phyloP scores from a whole-genome alignment of 495 filamentous ascomycete genomes.

The Pyronema omphalodes region DNA sequence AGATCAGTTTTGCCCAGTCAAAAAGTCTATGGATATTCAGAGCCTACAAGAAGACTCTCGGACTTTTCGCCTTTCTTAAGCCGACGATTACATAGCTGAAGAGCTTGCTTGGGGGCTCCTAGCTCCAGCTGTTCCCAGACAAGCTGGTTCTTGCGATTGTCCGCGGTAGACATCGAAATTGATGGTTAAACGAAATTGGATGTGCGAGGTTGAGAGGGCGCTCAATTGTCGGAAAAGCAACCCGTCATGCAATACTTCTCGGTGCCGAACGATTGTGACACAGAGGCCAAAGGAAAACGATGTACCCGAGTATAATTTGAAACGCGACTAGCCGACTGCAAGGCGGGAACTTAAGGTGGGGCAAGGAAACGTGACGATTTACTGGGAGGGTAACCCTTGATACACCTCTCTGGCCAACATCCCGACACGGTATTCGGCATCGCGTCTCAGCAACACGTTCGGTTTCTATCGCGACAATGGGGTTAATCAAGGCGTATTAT shows the following conservation, averaged over 20 bases:
- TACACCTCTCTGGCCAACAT: background rate
- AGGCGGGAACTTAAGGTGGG: background rate
- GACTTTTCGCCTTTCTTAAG: constrained; percentile 42
- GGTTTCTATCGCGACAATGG: constrained; percentile 5
- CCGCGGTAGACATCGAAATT: constrained; percentile 23
- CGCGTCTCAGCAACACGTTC: background rate
- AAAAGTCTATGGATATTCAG: background rate
- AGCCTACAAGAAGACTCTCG: constrained; percentile 21
- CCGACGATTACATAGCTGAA: constrained; percentile 41
- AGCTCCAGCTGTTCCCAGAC: constrained; percentile 40
- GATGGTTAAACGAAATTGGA: background rate
- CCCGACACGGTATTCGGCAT: background rate
- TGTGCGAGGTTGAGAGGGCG: background rate
- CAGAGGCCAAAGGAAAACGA: background rate
- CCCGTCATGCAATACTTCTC: no score
- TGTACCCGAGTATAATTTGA: background rate
- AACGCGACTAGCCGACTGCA: background rate
- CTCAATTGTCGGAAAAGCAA: no score
- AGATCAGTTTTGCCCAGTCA: constrained; percentile 6
- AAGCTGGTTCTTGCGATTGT: constrained; percentile 38
- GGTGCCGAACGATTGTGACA: background rate
- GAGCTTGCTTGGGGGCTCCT: constrained; percentile 38
- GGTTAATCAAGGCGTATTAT: constrained; percentile 10
- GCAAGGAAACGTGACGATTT: background rate
- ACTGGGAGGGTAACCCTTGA: background rate